Percentiles rank a stretch among this genome's conserved stretches.
These are phyloP conservation scores for Saraca asoca DNA, from an alignment of 331 rosid species.

Conservation along the genomic window DNA sequence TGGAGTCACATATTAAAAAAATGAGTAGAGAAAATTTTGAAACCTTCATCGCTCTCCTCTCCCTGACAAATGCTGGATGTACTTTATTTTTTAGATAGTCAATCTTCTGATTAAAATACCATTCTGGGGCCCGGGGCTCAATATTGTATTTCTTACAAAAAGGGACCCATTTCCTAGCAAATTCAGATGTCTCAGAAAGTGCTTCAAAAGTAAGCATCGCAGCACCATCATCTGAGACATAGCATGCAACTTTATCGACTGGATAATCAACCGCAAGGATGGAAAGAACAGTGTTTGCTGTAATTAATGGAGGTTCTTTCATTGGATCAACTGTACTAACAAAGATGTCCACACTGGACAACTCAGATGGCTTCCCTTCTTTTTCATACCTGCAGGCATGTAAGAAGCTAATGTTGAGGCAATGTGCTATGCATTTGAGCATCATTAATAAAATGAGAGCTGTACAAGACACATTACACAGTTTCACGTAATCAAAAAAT, in stretches of 20 bases:
- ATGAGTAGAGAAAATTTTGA: conserved; percentile 19
- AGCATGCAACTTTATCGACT: conserved; percentile 89
- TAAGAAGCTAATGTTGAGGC: conserved; percentile 33
- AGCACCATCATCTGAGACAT: conserved; percentile 99
- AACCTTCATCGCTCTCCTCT: conserved; percentile 96
- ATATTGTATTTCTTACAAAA: conserved; percentile 74
- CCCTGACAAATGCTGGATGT: conserved; percentile 89
- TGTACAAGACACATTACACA: neutral
- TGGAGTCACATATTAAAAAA: conserved; percentile 1
- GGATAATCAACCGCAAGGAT: conserved; percentile 95
- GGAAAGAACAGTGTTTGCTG: conserved; percentile 94
- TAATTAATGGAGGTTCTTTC: conserved; percentile 97
- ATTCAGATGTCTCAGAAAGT: conserved; percentile 92
- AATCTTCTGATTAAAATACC: conserved; percentile 85
- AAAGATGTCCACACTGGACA: conserved; percentile 70
- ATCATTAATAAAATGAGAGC: conserved; percentile 13
- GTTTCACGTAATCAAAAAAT: neutral
- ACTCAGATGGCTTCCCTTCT: conserved; percentile 89
- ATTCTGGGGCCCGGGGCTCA: conserved; percentile 96
- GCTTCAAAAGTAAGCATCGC: conserved; percentile 99
- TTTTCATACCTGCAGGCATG: conserved; percentile 79
- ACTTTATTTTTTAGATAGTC: conserved; percentile 91
- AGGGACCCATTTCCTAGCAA: conserved; percentile 94
- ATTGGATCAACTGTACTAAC: conserved; percentile 96
- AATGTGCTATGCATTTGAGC: conserved; percentile 16